Percentiles rank a stretch among this genome's conserved stretches.
phyloP scores from a whole-genome alignment of 1,284 basidiomycete species.

The Microbotryum intermedium region DNA sequence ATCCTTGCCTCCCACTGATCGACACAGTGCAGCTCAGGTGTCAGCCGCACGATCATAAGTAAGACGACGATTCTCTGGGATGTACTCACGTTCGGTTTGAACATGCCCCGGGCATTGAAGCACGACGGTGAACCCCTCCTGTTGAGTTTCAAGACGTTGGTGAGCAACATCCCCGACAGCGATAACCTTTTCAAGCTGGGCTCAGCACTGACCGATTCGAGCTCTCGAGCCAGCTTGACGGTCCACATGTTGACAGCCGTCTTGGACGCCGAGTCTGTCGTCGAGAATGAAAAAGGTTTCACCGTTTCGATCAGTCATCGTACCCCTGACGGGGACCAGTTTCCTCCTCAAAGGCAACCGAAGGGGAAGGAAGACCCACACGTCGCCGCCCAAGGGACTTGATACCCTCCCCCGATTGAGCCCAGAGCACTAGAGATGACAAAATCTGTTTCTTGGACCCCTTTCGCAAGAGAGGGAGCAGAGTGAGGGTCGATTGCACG shows the following conservation, averaged over 20 bases:
- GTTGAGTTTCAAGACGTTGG: not conserved
- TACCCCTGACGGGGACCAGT: too few species aligned
- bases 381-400: not conserved
- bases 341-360: not conserved
- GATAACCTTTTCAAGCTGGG: not conserved
- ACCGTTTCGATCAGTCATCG: too few species aligned
- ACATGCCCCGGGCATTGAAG: not conserved
- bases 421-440: not conserved
- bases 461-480: conserved; percentile 6
- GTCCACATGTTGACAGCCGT: conserved; percentile 23
- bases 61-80: too few species aligned
- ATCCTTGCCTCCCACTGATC: too few species aligned
- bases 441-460: not conserved
- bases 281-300: not conserved
- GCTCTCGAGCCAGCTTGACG: conserved; percentile 18
- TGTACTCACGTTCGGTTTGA: not conserved
- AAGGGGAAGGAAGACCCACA: not conserved
- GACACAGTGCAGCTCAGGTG: too few species aligned
- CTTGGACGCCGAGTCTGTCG: conserved; percentile 20
- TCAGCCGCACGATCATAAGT: too few species aligned
- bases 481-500: not conserved
- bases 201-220: conserved; percentile 5
- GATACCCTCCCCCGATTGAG: not conserved
- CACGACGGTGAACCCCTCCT: not conserved
- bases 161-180: not conserved